These are phyloP conservation scores for Agarophyton chilense DNA, from an alignment of 23 red algal species.

Conservation along the genomic window DNA sequence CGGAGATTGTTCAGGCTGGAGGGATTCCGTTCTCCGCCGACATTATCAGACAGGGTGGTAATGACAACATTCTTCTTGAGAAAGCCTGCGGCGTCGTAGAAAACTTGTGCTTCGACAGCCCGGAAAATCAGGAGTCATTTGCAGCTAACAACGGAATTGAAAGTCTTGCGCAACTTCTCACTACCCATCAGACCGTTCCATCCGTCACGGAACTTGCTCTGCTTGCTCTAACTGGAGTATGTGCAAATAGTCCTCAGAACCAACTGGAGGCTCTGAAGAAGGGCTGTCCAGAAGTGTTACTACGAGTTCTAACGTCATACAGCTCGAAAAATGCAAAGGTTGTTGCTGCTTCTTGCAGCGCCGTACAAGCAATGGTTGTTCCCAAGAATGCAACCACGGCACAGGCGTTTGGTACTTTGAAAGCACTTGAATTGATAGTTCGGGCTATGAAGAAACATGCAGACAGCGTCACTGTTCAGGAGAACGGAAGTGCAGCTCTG, in stretches of 20 bases:
- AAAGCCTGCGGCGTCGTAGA: constrained; percentile 53
- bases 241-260: constrained; percentile 26
- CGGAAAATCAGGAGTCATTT: constrained; percentile 43
- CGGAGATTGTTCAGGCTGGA: constrained; percentile 60
- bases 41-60: constrained; percentile 49
- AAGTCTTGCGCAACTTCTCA: constrained; percentile 15
- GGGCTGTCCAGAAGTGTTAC: constrained; percentile 27
- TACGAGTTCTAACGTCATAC: constrained; percentile 47
- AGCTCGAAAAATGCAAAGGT: constrained; percentile 49
- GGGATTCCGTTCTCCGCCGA: constrained; percentile 50
- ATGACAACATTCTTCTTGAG: constrained; percentile 35
- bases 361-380: constrained; percentile 41
- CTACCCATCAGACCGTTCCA: constrained; percentile 7
- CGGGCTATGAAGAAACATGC: constrained; percentile 59
- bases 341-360: constrained; percentile 29
- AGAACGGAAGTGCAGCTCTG: constrained; percentile 62
- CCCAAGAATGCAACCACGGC: constrained; percentile 52
- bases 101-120: constrained; percentile 36
- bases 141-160: constrained; percentile 31
- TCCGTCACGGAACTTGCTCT: constrained; percentile 36
- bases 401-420: constrained; percentile 33
- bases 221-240: constrained; percentile 40
- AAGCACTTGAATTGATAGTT: constrained; percentile 55
- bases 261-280: constrained; percentile 49
- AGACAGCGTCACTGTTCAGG: constrained; percentile 52